Evolutionary conservation across 768 basidiomycete species (phyloP).

Genomic region (Crucibulum laeve): DNA sequence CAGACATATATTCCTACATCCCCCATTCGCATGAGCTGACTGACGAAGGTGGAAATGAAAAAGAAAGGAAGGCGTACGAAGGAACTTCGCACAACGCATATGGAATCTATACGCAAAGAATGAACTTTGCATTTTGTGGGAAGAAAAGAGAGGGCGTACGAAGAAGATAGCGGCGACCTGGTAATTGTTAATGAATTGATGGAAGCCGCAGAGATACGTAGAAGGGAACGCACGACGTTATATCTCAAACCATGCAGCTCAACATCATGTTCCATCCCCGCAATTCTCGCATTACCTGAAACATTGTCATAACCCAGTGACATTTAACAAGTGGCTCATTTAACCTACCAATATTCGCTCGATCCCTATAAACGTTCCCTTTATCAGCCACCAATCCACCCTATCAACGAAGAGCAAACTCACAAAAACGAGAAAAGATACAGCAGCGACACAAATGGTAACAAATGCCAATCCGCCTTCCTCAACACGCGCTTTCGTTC

Average conservation of each 20-base stretch:
- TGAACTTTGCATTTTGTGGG: not conserved
- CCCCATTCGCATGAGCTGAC: not conserved
- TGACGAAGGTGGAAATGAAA: not conserved
- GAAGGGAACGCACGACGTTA: conserved; percentile 21
- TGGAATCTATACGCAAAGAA: conserved; percentile 7
- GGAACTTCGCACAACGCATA: conserved; percentile 31
- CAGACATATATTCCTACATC: conserved; percentile 24
- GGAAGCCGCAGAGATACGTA: not conserved
- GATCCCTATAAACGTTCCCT: conserved; percentile 21
- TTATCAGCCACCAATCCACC: not conserved
- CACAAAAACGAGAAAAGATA: conserved; percentile 44
- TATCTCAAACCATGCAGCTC: conserved; percentile 26
- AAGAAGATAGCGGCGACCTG: conserved; percentile 32
- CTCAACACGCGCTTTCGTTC: conserved; percentile 25
- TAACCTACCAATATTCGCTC: conserved; percentile 26
- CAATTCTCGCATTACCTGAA: conserved; percentile 26
- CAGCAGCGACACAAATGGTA: conserved; percentile 39
- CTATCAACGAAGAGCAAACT: conserved; percentile 12
- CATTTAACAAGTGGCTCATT: not conserved
- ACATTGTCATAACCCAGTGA: not conserved
- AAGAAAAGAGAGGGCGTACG: conserved; percentile 11
- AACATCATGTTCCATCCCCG: conserved; percentile 26
- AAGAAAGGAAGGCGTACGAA: conserved; percentile 15
- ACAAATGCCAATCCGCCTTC: conserved; percentile 39
- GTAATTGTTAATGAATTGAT: not conserved